Conservation (phyloP, 192 early-diverging fungal species). For the Geosiphon pyriformis region DNA sequence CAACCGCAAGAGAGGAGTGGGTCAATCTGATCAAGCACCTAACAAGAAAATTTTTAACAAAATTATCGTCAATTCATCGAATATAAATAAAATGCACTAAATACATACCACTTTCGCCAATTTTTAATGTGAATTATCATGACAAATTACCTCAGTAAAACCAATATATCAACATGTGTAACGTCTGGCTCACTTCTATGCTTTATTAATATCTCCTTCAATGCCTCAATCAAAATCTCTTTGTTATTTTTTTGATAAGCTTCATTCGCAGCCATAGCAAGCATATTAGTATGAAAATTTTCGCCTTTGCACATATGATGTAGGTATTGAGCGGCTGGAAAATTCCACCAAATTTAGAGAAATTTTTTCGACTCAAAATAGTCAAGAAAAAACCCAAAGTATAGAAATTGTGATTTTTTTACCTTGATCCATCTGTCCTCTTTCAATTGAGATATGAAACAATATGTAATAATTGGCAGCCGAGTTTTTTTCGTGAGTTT, state of each 20-base stretch:
- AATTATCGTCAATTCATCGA: too few relatives aligned
- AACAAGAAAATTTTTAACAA: neutral
- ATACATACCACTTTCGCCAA: neutral
- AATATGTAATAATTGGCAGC: conserved; percentile 25
- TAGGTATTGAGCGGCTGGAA: conserved; percentile 12
- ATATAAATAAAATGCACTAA: too few relatives aligned
- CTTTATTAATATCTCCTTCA: conserved; percentile 22
- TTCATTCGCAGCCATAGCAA: conserved; percentile 25
- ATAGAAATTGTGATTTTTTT: neutral
- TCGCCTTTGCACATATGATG: conserved; percentile 22
- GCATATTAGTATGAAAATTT: conserved; percentile 25
- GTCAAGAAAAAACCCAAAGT: neutral
- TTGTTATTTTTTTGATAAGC: conserved; percentile 21
- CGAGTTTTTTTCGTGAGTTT: conserved; percentile 15
- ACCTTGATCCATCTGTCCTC: conserved; percentile 18
- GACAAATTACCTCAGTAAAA: conserved; percentile 20
- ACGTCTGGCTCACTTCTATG: conserved; percentile 5
- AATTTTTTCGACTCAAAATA: too few relatives aligned
- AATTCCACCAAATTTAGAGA: too few relatives aligned
- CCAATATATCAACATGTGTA: conserved; percentile 16
- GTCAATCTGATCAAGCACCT: conserved; percentile 27
- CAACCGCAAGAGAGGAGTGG: neutral
- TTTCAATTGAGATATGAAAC: conserved; percentile 21
- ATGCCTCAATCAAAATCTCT: conserved; percentile 18
- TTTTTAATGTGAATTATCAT: neutral